phyloP scores from a whole-genome alignment of 495 filamentous ascomycete species.

The Trichoderma virens region DNA sequence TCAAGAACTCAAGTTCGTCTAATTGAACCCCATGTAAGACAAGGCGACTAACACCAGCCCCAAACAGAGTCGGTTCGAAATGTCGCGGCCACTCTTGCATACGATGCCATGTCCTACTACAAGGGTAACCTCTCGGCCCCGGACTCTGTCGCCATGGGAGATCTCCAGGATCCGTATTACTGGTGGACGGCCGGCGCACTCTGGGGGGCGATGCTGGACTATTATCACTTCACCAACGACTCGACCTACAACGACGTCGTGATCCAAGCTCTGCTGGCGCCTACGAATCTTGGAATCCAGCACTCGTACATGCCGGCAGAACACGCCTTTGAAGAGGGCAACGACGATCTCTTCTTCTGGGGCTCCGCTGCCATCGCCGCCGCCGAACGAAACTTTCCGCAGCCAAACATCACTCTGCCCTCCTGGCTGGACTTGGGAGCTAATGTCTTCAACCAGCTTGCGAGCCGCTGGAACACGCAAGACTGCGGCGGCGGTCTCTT shows the following conservation, averaged over 20 bases:
- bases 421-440: constrained; percentile 53
- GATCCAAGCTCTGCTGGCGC: constrained; percentile 55
- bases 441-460: constrained; percentile 39
- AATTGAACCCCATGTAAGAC: background rate
- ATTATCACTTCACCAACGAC: constrained; percentile 78
- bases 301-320: constrained; percentile 49
- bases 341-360: constrained; percentile 81
- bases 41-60: constrained; percentile 13
- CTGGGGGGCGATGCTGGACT: constrained; percentile 70
- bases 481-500: constrained; percentile 63
- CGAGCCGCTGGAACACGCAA: constrained; percentile 58
- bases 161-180: constrained; percentile 64
- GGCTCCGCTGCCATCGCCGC: constrained; percentile 64
- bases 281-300: constrained; percentile 53
- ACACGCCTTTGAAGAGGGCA: constrained; percentile 45
- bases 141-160: constrained; percentile 42
- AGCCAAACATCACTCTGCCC: constrained; percentile 44
- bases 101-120: constrained; percentile 54
- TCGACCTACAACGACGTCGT: constrained; percentile 61
- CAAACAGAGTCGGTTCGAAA: constrained; percentile 40
- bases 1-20: constrained; percentile 32
- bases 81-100: constrained; percentile 41
- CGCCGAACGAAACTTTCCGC: constrained; percentile 64
- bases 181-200: constrained; percentile 76
- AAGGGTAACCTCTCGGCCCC: constrained; percentile 49